phyloP scores from a whole-genome alignment of 2,329 filamentous ascomycete genomes.

The Pseudogymnoascus sp. region DNA sequence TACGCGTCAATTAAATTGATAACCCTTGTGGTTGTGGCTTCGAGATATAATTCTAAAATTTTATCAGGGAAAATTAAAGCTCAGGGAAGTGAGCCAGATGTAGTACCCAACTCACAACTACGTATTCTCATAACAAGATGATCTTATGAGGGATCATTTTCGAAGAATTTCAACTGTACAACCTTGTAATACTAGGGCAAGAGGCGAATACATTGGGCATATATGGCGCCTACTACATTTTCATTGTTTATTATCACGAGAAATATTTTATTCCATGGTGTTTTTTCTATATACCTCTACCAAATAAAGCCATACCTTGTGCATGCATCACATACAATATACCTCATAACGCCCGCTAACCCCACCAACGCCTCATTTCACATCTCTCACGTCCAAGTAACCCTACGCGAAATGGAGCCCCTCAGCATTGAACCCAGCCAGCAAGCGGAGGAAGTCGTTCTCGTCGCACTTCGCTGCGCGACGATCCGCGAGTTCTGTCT shows the following conservation, averaged over 20 bases:
- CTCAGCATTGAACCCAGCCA: constrained; percentile 79
- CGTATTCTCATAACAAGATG: background rate
- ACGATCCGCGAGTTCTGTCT: constrained; percentile 72
- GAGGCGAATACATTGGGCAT: too few relatives aligned
- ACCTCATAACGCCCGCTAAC: constrained; percentile 3
- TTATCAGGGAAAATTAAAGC: background rate
- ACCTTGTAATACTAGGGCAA: background rate
- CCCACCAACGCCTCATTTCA: background rate
- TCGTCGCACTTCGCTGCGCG: constrained; percentile 82
- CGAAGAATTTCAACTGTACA: background rate
- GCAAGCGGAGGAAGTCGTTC: constrained; percentile 76
- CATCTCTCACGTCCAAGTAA: background rate
- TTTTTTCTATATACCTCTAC: constrained; percentile 1
- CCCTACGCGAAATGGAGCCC: constrained; percentile 77
- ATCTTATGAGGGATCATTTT: background rate
- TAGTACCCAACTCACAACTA: background rate
- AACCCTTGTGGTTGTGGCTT: background rate
- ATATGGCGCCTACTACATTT: too few relatives aligned
- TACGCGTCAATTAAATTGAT: background rate
- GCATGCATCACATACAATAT: background rate
- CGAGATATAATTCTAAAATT: background rate
- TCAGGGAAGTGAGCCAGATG: background rate
- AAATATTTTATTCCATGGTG: background rate
- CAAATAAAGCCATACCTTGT: background rate
- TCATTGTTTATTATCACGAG: background rate